Conservation (phyloP, 305 asterid species). For the Fraxinus velutina region DNA sequence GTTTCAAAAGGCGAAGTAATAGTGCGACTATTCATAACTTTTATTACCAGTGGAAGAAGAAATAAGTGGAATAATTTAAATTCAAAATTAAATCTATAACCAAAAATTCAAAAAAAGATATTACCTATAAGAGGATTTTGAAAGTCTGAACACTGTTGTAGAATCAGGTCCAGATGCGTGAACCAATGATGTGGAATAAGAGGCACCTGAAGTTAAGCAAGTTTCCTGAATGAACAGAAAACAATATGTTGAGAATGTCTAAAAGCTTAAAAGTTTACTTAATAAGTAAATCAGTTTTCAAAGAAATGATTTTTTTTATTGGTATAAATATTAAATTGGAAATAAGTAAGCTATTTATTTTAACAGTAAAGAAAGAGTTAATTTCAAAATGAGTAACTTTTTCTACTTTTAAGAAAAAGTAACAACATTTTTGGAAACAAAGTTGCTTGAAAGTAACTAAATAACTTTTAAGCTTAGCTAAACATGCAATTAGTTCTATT, state of each 20-base stretch:
- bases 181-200: constrained; percentile 26
- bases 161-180: constrained; percentile 28
- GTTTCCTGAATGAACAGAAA: constrained; percentile 37
- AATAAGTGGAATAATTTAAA: not conserved
- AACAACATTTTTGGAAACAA: not conserved
- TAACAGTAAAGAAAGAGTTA: not conserved
- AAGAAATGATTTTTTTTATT: not conserved
- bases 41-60: not conserved
- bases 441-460: not conserved
- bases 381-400: not conserved
- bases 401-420: not conserved
- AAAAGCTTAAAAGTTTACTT: not conserved
- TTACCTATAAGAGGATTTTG: constrained; percentile 36
- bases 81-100: constrained; percentile 12
- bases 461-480: not conserved
- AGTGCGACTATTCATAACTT: not conserved
- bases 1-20: not conserved
- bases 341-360: not conserved
- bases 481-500: not conserved
- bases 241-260: not conserved
- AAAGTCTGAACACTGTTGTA: constrained; percentile 22
- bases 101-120: not conserved
- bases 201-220: constrained; percentile 27
- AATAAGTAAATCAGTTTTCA: not conserved
- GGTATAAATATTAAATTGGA: not conserved